Conservation (phyloP, 2,329 filamentous ascomycete species). For the Pyricularia sp. region DNA sequence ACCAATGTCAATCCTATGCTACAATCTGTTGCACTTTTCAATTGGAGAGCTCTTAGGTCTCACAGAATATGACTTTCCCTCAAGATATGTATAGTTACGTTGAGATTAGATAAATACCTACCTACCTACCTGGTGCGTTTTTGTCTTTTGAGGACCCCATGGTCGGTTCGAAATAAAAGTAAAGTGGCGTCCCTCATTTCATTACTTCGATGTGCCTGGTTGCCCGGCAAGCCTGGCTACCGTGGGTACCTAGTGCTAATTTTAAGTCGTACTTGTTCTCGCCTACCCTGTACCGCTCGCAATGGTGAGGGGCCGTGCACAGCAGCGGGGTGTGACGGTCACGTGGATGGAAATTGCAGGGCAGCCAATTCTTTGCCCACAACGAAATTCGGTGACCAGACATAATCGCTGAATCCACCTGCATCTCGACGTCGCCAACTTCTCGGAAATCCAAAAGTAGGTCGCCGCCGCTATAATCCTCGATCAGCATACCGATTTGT, state of each 20-base stretch:
- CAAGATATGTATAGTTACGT: not conserved
- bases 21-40: not conserved
- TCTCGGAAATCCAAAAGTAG: not conserved
- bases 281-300: not conserved
- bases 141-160: not conserved
- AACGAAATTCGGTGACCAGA: not conserved
- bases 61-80: not conserved
- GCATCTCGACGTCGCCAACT: slow-evolving; percentile 1
- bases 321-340: not conserved
- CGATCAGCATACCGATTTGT: not conserved
- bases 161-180: not conserved
- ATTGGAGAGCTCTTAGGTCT: not conserved
- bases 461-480: not conserved
- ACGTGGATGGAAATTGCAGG: not conserved
- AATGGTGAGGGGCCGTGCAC: not conserved
- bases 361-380: slow-evolving; percentile 1
- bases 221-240: not conserved
- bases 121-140: not conserved
- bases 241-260: not conserved
- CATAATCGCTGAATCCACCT: not conserved
- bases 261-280: not conserved
- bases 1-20: not conserved
- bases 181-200: too few species aligned
- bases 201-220: not conserved
- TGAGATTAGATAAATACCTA: not conserved